Percentiles rank a stretch among this genome's conserved stretches.
Conservation (phyloP, 2,329 filamentous ascomycete species). For the Cladosporium sp. region DNA sequence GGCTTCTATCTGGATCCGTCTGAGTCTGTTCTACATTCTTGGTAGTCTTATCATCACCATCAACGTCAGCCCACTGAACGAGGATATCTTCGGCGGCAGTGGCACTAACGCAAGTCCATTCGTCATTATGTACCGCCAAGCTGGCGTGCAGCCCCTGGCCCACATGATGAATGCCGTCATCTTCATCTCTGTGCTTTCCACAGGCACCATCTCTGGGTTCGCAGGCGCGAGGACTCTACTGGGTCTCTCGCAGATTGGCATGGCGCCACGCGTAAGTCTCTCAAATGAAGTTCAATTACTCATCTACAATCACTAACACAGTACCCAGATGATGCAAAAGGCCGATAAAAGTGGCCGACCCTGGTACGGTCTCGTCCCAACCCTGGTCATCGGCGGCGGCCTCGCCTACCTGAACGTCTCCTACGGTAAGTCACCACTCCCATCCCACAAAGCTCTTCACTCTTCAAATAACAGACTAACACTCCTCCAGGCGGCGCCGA, state of each 20-base stretch:
- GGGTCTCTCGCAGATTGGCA: constrained; percentile 53
- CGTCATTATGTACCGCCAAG: constrained; percentile 70
- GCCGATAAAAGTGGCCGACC: constrained; percentile 40
- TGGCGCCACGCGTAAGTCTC: constrained; percentile 42
- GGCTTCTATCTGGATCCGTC: constrained; percentile 63
- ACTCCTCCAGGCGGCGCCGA: constrained; percentile 26
- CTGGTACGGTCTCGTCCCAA: constrained; percentile 36
- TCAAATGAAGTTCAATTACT: constrained; percentile 28
- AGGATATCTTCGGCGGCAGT: constrained; percentile 57
- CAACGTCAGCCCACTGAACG: constrained; percentile 49
- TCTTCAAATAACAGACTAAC: neutral
- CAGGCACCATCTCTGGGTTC: constrained; percentile 36
- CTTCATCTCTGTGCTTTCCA: constrained; percentile 59
- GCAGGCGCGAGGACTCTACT: constrained; percentile 38
- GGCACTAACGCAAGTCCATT: constrained; percentile 72
- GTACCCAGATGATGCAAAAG: neutral
- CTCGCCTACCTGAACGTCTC: constrained; percentile 9
- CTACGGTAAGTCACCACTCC: neutral
- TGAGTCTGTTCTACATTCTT: constrained; percentile 43
- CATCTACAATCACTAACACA: constrained; percentile 41
- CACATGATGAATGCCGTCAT: constrained; percentile 55
- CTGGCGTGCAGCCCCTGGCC: constrained; percentile 39
- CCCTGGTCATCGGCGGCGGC: constrained; percentile 23
- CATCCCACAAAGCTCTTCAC: too few relatives aligned
- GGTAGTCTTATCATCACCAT: constrained; percentile 83